phyloP scores from a whole-genome alignment of 1,139 yeast genomes.

The Pichia sp. region DNA sequence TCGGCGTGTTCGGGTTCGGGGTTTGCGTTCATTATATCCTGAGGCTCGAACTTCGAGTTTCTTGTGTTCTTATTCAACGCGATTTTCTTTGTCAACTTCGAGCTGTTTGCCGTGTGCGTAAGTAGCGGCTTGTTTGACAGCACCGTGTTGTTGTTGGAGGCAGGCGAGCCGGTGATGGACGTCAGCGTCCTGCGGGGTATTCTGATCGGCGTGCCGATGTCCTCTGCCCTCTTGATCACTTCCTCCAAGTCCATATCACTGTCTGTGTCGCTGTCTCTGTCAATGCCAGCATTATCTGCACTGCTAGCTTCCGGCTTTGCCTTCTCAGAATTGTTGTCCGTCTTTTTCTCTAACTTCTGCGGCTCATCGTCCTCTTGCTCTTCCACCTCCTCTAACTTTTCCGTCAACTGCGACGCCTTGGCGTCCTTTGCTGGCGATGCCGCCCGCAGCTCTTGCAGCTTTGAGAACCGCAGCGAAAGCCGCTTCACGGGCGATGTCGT shows the following conservation, averaged over 20 bases:
- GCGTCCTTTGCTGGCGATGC: neutral
- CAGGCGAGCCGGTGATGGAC: conserved; percentile 24
- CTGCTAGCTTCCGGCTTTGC: too few relatives aligned
- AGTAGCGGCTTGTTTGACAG: neutral
- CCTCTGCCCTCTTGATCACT: conserved; percentile 27
- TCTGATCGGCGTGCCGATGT: conserved; percentile 29
- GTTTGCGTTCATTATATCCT: conserved; percentile 13
- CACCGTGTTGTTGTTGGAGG: neutral
- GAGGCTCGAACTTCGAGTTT: conserved; percentile 20
- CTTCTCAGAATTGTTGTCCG: neutral
- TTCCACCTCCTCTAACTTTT: too few relatives aligned
- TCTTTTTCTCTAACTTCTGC: neutral
- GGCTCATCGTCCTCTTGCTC: neutral
- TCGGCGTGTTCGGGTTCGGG: neutral
- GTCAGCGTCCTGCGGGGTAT: conserved; percentile 18
- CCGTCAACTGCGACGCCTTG: neutral
- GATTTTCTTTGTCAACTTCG: conserved; percentile 40
- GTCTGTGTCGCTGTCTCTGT: conserved; percentile 1
- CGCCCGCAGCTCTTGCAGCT: conserved; percentile 10
- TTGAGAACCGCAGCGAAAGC: conserved; percentile 18
- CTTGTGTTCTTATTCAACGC: conserved; percentile 37
- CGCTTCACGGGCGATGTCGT: conserved; percentile 22
- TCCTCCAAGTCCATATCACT: conserved; percentile 25
- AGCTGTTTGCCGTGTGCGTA: conserved; percentile 8
- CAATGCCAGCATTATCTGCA: neutral